Evolutionary conservation across 2,329 filamentous ascomycete genomes (phyloP).

Genomic region (Pseudocercospora fijiensis): DNA sequence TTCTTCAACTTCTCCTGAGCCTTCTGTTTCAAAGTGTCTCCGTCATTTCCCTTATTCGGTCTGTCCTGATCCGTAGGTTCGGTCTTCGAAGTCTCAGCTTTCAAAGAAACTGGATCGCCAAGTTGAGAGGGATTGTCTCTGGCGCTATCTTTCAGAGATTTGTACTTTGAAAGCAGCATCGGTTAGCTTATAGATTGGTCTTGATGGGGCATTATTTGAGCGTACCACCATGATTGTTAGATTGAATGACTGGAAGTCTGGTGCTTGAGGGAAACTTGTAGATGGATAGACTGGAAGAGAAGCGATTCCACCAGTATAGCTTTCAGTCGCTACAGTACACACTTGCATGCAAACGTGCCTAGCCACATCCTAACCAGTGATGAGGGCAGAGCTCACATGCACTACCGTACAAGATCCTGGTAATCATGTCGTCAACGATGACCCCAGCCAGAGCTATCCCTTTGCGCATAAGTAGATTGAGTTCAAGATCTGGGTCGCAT

Average conservation of each 20-base stretch:
- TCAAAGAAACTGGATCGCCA: constrained; percentile 40
- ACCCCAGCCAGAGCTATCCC: constrained; percentile 3
- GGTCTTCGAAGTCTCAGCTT: constrained; percentile 38
- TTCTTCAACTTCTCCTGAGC: constrained; percentile 32
- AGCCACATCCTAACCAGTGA: neutral
- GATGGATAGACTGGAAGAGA: too few relatives aligned
- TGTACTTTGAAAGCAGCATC: constrained; percentile 14
- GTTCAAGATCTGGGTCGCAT: constrained; percentile 8
- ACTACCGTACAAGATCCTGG: constrained; percentile 6
- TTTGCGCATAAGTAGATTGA: constrained; percentile 18
- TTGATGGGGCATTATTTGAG: neutral
- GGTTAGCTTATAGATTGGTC: neutral
- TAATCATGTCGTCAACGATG: constrained; percentile 28
- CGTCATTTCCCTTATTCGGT: neutral
- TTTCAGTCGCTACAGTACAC: too few relatives aligned
- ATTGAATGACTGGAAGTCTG: too few relatives aligned
- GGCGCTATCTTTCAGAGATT: constrained; percentile 29
- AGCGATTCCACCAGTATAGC: too few relatives aligned
- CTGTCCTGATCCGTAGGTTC: constrained; percentile 6
- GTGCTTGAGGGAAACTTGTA: too few relatives aligned
- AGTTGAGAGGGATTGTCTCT: constrained; percentile 35
- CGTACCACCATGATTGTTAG: constrained; percentile 2
- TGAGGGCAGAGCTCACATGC: neutral
- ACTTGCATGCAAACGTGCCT: neutral
- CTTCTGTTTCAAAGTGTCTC: constrained; percentile 28